These are phyloP conservation scores for Tolypocladium endophyticum DNA, from an alignment of 2,329 filamentous ascomycete genomes.

Conservation along the genomic window DNA sequence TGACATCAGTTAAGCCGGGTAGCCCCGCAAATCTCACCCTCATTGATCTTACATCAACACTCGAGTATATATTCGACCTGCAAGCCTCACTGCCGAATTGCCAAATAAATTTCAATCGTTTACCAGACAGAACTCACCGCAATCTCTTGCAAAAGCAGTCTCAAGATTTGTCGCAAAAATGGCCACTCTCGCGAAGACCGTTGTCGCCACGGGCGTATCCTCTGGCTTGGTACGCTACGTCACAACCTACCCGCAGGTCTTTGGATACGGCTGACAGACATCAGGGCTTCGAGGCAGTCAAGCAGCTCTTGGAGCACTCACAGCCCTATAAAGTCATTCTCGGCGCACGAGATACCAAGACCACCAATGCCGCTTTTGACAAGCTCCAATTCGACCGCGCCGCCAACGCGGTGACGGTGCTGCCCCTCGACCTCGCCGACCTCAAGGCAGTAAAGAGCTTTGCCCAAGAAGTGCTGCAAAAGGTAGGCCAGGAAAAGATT, in stretches of 20 bases:
- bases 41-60: background rate
- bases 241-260: background rate
- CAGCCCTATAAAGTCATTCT: slow-evolving; percentile 38
- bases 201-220: slow-evolving; percentile 1
- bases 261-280: background rate
- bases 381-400: slow-evolving; percentile 28
- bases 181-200: slow-evolving; percentile 1
- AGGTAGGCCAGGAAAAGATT: slow-evolving; percentile 28
- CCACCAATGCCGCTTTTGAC: slow-evolving; percentile 29
- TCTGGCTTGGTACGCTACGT: background rate
- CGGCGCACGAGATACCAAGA: slow-evolving; percentile 33
- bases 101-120: background rate
- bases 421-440: slow-evolving; percentile 37
- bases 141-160: too few relatives aligned
- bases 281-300: slow-evolving; percentile 42
- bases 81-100: background rate
- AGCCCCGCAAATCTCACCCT: background rate
- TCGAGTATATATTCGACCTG: background rate
- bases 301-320: slow-evolving; percentile 33
- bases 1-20: background rate
- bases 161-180: background rate
- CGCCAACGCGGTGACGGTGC: slow-evolving; percentile 29
- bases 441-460: slow-evolving; percentile 34
- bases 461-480: slow-evolving; percentile 30
- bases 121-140: background rate